These are phyloP conservation scores for Amaranthus palmeri DNA, from an alignment of 148 eudicot species.

Conservation along the genomic window DNA sequence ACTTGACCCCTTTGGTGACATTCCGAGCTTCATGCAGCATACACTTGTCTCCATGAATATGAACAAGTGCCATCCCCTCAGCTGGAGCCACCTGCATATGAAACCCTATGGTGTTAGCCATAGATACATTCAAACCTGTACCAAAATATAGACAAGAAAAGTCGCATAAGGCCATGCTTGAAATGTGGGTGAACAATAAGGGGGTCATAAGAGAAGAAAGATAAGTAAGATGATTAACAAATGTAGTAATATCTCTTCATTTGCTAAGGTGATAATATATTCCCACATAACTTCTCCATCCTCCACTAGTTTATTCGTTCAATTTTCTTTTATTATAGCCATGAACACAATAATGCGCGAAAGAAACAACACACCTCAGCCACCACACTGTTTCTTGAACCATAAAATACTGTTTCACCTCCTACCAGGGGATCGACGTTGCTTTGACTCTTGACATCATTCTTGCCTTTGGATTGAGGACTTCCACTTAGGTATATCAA, in stretches of 20 bases:
- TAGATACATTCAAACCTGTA: neutral
- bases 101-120: constrained; percentile 6
- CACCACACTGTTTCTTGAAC: constrained; percentile 61
- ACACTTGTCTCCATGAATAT: constrained; percentile 82
- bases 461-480: constrained; percentile 47
- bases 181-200: too few species aligned
- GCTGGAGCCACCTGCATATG: constrained; percentile 60
- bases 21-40: constrained; percentile 91
- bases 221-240: too few species aligned
- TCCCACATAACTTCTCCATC: too few species aligned
- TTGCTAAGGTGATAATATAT: too few species aligned
- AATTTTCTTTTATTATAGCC: too few species aligned
- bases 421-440: constrained; percentile 62
- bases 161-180: constrained; percentile 2
- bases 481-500: constrained; percentile 80
- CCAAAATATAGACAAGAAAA: neutral
- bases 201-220: too few species aligned
- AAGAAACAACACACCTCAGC: constrained; percentile 58
- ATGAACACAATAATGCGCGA: too few species aligned
- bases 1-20: constrained; percentile 76
- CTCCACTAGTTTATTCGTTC: too few species aligned
- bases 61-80: constrained; percentile 91
- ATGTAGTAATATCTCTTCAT: too few species aligned
- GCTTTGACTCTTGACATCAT: constrained; percentile 32
- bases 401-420: constrained; percentile 96